Evolutionary conservation across 202 grass and related monocot genomes (phyloP).

Genomic region (Setaria italica): DNA sequence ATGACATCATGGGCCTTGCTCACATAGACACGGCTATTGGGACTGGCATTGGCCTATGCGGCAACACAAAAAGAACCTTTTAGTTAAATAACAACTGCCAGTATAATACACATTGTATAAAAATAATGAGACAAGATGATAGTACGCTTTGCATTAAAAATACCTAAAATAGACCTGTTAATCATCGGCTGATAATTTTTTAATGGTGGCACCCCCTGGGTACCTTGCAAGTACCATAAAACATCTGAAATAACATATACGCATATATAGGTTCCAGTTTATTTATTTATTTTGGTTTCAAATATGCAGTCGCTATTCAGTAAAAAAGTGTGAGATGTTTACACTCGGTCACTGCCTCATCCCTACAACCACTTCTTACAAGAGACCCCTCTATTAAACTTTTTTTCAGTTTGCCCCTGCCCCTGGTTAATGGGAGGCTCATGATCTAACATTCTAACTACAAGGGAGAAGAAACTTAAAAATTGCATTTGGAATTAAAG

Average conservation of each 20-base stretch:
- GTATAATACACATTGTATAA: constrained; percentile 4
- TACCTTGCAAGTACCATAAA: constrained; percentile 15
- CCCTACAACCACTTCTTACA: constrained; percentile 19
- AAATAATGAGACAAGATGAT: background rate
- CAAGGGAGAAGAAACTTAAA: constrained; percentile 3
- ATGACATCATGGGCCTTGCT: constrained; percentile 95
- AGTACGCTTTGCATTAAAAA: background rate
- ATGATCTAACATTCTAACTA: background rate
- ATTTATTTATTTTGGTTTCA: background rate
- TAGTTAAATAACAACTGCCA: constrained; percentile 15
- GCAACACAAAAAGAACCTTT: background rate
- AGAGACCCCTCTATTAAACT: background rate
- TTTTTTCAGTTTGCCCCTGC: background rate
- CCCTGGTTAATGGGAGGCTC: background rate
- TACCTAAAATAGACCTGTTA: background rate
- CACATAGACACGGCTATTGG: constrained; percentile 66
- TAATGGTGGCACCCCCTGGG: background rate
- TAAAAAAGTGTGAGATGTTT: background rate
- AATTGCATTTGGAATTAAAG: constrained; percentile 41
- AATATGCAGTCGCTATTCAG: background rate
- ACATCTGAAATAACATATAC: constrained; percentile 7
- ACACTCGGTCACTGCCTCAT: background rate
- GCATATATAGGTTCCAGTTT: constrained; percentile 18
- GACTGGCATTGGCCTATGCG: constrained; percentile 63
- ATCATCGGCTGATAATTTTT: background rate